phyloP scores from a whole-genome alignment of 179 eudicot genomes.

The Nepenthes alata region DNA sequence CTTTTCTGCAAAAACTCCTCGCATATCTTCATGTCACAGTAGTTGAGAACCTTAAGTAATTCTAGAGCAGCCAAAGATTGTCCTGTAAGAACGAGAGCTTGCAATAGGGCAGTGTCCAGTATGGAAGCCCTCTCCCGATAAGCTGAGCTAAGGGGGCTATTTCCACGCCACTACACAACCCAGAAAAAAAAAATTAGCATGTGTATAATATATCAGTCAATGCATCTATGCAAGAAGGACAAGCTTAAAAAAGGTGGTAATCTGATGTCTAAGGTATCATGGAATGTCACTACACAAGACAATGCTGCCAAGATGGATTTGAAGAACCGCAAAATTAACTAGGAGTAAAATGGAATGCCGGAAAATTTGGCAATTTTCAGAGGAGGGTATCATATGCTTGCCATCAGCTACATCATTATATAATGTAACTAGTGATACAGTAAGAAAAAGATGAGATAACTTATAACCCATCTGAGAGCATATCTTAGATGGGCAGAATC shows the following conservation, averaged over 20 bases:
- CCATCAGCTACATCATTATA: no score
- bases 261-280: no score
- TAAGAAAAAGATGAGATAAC: no score
- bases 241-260: no score
- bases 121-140: constrained; percentile 90
- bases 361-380: no score
- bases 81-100: constrained; percentile 80
- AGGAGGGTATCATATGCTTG: no score
- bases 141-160: constrained; percentile 54
- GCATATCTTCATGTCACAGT: constrained; percentile 82
- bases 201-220: neutral
- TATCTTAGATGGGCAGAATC: no score
- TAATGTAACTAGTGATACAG: no score
- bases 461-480: no score
- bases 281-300: no score
- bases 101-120: constrained; percentile 87
- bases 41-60: constrained; percentile 74
- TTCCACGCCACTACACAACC: constrained; percentile 54
- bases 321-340: no score
- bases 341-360: no score
- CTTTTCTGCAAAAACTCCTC: constrained; percentile 81
- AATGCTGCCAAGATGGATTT: neutral
- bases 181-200: constrained; percentile 8
- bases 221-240: neutral
- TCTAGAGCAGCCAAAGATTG: constrained; percentile 76